A percentile compares a stretch with the other conserved stretches of the same genome.
Evolutionary conservation across 768 basidiomycete species (phyloP).

Genomic region (Mycena vulgaris): DNA sequence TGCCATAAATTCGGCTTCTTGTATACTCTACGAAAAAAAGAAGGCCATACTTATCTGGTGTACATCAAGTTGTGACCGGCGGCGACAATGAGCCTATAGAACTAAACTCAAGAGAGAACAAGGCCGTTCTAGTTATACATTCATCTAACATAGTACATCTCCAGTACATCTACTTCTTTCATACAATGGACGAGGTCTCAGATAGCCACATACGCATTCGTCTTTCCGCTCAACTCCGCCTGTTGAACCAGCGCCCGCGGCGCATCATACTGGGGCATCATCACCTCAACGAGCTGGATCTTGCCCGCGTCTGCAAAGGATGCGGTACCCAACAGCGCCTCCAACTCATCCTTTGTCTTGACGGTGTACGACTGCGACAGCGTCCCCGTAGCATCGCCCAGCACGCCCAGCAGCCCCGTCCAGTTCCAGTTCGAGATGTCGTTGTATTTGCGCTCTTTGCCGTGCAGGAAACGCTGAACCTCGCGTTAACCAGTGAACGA

Average conservation of each 20-base stretch:
- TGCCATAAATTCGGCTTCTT: no score
- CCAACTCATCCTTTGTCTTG: conserved; percentile 75
- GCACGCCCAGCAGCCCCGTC: conserved; percentile 72
- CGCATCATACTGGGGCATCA: conserved; percentile 82
- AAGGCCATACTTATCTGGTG: no score
- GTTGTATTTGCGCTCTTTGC: conserved; percentile 76
- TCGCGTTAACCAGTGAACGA: background rate
- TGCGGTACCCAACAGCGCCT: conserved; percentile 73
- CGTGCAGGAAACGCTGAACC: conserved; percentile 40
- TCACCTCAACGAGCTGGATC: conserved; percentile 86
- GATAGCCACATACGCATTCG: conserved; percentile 58
- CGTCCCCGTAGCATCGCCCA: conserved; percentile 68
- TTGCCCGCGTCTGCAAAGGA: conserved; percentile 74
- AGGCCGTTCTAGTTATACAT: no score
- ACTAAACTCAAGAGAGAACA: no score
- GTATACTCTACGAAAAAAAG: no score
- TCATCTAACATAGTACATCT: no score
- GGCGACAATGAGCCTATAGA: no score
- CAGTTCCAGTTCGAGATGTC: conserved; percentile 89
- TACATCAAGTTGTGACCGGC: no score
- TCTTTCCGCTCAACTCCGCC: conserved; percentile 68
- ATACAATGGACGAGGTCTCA: background rate
- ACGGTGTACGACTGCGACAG: conserved; percentile 77
- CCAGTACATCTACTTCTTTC: no score
- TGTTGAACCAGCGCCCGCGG: conserved; percentile 74